These are phyloP conservation scores for Suhomyces tanzawaensis DNA, from an alignment of 805 yeast species.

Conservation along the genomic window DNA sequence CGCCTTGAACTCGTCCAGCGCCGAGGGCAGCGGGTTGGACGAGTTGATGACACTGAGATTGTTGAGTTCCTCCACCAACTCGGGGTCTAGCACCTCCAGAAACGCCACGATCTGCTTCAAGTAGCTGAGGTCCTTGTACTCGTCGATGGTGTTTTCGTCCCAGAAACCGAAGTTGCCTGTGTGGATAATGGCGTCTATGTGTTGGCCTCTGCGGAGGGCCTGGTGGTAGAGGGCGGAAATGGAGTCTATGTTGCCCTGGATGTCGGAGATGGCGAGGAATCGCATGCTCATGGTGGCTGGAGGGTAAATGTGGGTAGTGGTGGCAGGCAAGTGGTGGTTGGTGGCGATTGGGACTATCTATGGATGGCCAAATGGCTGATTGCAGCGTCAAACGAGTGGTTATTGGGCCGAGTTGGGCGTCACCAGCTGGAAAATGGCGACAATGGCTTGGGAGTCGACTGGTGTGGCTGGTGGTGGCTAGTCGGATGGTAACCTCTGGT, in stretches of 20 bases:
- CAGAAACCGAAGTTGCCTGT: conserved; percentile 54
- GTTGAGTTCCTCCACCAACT: conserved; percentile 49
- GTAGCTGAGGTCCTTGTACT: conserved; percentile 52
- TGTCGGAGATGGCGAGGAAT: conserved; percentile 24
- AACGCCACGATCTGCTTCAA: conserved; percentile 66
- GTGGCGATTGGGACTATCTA: too few relatives aligned
- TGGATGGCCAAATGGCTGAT: too few relatives aligned
- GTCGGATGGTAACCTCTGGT: too few relatives aligned
- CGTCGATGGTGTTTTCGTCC: conserved; percentile 52
- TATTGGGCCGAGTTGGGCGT: not conserved
- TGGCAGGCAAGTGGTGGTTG: not conserved
- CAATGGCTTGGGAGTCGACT: too few relatives aligned
- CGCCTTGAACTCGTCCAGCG: conserved; percentile 2
- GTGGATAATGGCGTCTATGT: conserved; percentile 21
- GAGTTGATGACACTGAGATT: conserved; percentile 25
- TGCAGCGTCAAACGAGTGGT: too few relatives aligned
- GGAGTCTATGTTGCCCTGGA: conserved; percentile 27
- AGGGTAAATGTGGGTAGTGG: not conserved
- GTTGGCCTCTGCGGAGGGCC: conserved; percentile 8
- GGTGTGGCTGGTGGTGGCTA: too few relatives aligned
- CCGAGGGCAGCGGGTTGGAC: not conserved
- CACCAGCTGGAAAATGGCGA: too few relatives aligned
- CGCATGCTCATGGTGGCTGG: too few relatives aligned
- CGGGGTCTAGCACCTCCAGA: conserved; percentile 54
- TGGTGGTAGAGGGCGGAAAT: conserved; percentile 13